Conservation (phyloP, 1,139 yeast genomes). For the Geotrichum cucujoidarum region DNA sequence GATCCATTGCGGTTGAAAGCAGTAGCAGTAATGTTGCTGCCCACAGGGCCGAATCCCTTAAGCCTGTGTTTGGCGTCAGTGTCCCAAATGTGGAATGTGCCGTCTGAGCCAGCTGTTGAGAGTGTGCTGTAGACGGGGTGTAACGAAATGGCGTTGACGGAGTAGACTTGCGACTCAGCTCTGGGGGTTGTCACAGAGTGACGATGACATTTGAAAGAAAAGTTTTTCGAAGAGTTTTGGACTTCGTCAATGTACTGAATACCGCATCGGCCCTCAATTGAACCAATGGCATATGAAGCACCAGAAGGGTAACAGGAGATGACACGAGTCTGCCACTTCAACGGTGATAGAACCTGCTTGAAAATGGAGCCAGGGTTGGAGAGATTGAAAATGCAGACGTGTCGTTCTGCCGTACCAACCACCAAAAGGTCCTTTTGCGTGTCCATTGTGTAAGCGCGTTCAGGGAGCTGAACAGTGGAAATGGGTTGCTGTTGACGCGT, state of each 20-base stretch:
- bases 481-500: slow-evolving; percentile 81
- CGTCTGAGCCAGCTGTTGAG: slow-evolving; percentile 93
- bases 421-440: slow-evolving; percentile 73
- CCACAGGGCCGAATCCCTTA: slow-evolving; percentile 70
- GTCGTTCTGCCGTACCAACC: slow-evolving; percentile 90
- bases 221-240: slow-evolving; percentile 60
- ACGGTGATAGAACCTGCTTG: slow-evolving; percentile 70
- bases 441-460: slow-evolving; percentile 89
- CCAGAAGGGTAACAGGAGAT: slow-evolving; percentile 84
- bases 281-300: slow-evolving; percentile 87
- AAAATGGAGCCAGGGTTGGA: slow-evolving; percentile 75
- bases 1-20: slow-evolving; percentile 80
- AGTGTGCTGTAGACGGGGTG: slow-evolving; percentile 91
- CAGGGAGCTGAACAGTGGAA: slow-evolving; percentile 77
- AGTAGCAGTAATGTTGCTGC: slow-evolving; percentile 69
- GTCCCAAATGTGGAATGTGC: slow-evolving; percentile 94
- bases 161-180: slow-evolving; percentile 53
- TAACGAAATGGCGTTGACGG: slow-evolving; percentile 76
- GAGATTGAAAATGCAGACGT: slow-evolving; percentile 69
- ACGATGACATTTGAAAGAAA: slow-evolving; percentile 93
- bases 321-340: slow-evolving; percentile 85
- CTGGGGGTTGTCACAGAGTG: slow-evolving; percentile 40
- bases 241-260: slow-evolving; percentile 85
- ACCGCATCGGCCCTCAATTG: slow-evolving; percentile 96
- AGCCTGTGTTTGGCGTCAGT: slow-evolving; percentile 86